Base-by-base conservation (phyloP, 2,329 filamentous ascomycete species). In the Albophoma yamanashiensis region DNA sequence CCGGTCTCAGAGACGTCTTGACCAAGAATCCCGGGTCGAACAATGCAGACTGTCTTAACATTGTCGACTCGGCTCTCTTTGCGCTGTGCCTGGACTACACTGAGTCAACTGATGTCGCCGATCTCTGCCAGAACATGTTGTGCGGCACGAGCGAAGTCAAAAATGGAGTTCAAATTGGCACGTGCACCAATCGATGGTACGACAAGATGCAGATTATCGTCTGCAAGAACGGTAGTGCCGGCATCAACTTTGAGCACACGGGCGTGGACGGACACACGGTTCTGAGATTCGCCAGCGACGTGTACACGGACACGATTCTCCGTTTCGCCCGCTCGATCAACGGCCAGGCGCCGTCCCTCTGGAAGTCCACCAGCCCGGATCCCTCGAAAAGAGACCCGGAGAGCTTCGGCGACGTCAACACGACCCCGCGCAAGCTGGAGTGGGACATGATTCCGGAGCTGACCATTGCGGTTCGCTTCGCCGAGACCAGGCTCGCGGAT, bases 151-250 rank as follows among this genome's bases (percentile, higher is more conserved):
- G 89, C 67, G 87, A 94, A 69, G 88, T 97, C 15, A 89, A 96
- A 68, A 89, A 89, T 70, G 94, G 94, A 5, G 90, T 99, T 2
- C 94, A 99, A 75, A 92, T 97, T 53, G 94, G 94, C 38, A 97
- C 94, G 2, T 99, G 94, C 76, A 97, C 93, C 17, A 99, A 99
- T 74, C 83, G 94, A 63, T 99, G 94, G 94, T 99, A 99, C 70
- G 94, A 99, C 76, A 99, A 99, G 78, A 81, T 99, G 56, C 94
- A 99, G 71, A 97, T 99, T 63, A 97, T 99, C 59, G 94, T 99
- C 57, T 97, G 94, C 81, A 96, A 96, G 77, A 99, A 97, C 74
- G 94, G 94, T 60, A 96, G 91, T 70, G 94, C 94, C 0, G 94
- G 94, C 7, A 97, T 99, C 84, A 99, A 99, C 76, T 97, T 99